Evolutionary conservation across 2,329 filamentous ascomycete genomes (phyloP).

Genomic region (Allantophomopsis cytisporea): DNA sequence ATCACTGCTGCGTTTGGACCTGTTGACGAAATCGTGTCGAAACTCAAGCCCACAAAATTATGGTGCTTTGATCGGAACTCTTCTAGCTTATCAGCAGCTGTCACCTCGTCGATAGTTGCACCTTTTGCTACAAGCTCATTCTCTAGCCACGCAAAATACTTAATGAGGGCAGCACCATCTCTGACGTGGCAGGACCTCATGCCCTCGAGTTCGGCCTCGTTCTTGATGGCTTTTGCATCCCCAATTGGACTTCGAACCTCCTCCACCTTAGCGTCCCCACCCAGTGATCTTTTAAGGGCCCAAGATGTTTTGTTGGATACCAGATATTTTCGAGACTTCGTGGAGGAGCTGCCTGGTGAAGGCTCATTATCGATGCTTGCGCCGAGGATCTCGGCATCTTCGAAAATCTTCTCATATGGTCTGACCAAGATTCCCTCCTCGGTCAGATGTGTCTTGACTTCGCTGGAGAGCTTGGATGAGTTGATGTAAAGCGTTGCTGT

Average conservation of each 20-base stretch:
- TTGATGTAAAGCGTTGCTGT: conserved; percentile 76
- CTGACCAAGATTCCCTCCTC: conserved; percentile 59
- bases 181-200: conserved; percentile 92
- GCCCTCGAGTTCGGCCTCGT: conserved; percentile 74
- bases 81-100: conserved; percentile 85
- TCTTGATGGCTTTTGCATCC: conserved; percentile 91
- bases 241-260: conserved; percentile 77
- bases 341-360: conserved; percentile 16
- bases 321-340: conserved; percentile 51
- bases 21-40: conserved; percentile 91
- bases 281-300: conserved; percentile 77
- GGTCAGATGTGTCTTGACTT: conserved; percentile 56
- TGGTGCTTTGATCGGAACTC: conserved; percentile 53
- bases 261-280: conserved; percentile 74
- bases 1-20: conserved; percentile 78
- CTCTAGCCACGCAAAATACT: conserved; percentile 96
- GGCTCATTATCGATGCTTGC: conserved; percentile 22
- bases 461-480: conserved; percentile 57
- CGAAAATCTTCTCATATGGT: conserved; percentile 72
- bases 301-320: conserved; percentile 86
- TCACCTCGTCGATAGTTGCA: conserved; percentile 68
- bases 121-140: conserved; percentile 69
- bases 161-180: conserved; percentile 78
- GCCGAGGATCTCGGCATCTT: conserved; percentile 57
- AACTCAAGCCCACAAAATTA: conserved; percentile 80